phyloP scores from a whole-genome alignment of 768 basidiomycete genomes.

The Podaxis sp. region DNA sequence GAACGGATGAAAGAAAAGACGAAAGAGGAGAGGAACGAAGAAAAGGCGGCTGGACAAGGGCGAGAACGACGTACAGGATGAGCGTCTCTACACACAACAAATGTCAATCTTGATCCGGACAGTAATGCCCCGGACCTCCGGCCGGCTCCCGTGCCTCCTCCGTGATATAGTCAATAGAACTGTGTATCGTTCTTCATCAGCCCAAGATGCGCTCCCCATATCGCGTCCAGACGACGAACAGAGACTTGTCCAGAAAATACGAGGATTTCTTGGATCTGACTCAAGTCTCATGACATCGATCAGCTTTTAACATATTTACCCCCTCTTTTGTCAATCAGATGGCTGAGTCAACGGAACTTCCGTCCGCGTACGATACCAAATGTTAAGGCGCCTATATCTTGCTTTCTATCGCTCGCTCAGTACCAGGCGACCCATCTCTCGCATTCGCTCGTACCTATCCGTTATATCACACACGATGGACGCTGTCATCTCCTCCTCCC shows the following conservation, averaged over 20 bases:
- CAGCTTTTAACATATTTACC: background rate
- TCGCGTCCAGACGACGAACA: background rate
- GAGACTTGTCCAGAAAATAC: background rate
- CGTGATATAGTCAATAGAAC: background rate
- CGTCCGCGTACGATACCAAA: background rate
- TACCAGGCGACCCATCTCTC: background rate
- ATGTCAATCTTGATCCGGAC: slow-evolving; percentile 19
- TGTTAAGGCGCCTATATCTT: background rate
- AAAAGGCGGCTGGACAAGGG: slow-evolving; percentile 5
- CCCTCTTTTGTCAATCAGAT: slow-evolving; percentile 8
- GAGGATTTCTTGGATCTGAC: background rate
- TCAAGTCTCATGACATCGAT: background rate
- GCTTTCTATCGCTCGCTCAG: background rate
- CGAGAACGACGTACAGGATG: background rate
- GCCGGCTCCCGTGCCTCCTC: background rate
- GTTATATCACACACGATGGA: slow-evolving; percentile 28
- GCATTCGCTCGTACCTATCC: background rate
- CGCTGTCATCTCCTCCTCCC: slow-evolving; percentile 41
- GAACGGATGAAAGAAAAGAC: slow-evolving; percentile 10
- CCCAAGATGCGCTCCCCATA: background rate
- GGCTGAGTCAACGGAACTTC: slow-evolving; percentile 8
- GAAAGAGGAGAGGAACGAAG: slow-evolving; percentile 18
- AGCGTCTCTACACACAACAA: slow-evolving; percentile 15
- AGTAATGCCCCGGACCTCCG: slow-evolving; percentile 20
- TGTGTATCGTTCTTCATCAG: background rate